Evolutionary conservation across 2,329 filamentous ascomycete species (phyloP).

Genomic region (Amphichorda felina): DNA sequence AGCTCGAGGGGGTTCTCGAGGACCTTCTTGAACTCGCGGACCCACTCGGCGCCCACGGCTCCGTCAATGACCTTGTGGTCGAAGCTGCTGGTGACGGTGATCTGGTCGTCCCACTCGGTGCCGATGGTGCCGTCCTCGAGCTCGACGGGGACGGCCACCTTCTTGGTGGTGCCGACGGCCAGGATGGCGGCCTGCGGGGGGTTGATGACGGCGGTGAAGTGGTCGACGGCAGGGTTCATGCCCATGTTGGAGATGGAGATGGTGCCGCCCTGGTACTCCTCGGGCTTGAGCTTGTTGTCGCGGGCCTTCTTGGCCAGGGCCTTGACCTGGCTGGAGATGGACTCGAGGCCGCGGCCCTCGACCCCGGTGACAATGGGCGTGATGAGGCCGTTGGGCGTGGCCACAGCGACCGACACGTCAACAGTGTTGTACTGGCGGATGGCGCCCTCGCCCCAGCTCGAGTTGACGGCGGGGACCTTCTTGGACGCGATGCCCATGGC

Average conservation of each 20-base stretch:
- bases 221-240: constrained; percentile 94
- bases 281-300: constrained; percentile 97
- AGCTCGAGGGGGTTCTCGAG: constrained; percentile 95
- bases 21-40: constrained; percentile 93
- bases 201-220: constrained; percentile 98
- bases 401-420: constrained; percentile 91
- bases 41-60: constrained; percentile 91
- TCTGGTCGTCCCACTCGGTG: constrained; percentile 94
- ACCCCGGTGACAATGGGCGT: constrained; percentile 93
- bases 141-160: constrained; percentile 83
- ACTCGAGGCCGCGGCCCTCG: constrained; percentile 73
- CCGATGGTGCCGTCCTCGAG: constrained; percentile 64
- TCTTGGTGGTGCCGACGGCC: constrained; percentile 87
- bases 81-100: constrained; percentile 87
- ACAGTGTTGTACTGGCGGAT: constrained; percentile 91
- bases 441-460: constrained; percentile 79
- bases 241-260: constrained; percentile 99
- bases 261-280: constrained; percentile 97
- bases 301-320: constrained; percentile 92
- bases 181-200: constrained; percentile 93
- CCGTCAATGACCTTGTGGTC: constrained; percentile 99
- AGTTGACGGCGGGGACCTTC: constrained; percentile 94
- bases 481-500: constrained; percentile 77
- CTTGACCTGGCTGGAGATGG: constrained; percentile 84
- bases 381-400: constrained; percentile 88